Evolutionary conservation across 306 rosid species (phyloP).

Genomic region (Elaeagnus macrophylla): DNA sequence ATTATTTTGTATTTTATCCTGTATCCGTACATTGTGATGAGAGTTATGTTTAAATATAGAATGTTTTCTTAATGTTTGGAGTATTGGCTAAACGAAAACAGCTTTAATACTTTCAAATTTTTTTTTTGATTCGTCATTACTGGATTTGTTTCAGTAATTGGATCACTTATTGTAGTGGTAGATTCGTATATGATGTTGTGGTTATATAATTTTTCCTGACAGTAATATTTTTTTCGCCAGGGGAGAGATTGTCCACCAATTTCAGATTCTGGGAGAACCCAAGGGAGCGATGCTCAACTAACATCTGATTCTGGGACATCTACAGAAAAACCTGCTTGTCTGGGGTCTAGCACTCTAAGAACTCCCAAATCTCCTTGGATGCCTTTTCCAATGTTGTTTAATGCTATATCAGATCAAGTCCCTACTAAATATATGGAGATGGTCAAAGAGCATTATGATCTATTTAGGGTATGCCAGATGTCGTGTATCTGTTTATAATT

Average conservation of each 20-base stretch:
- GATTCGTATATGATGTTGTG: neutral
- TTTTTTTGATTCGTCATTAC: too few species aligned
- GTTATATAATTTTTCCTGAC: neutral
- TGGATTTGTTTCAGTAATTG: too few species aligned
- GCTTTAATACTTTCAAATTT: too few species aligned
- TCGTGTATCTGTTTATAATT: neutral
- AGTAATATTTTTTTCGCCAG: slow-evolving; percentile 11
- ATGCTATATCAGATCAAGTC: slow-evolving; percentile 48
- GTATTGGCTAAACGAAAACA: too few species aligned
- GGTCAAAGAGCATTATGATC: slow-evolving; percentile 36
- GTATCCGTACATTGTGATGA: too few species aligned
- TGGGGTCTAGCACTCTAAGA: slow-evolving; percentile 34
- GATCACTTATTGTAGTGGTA: neutral
- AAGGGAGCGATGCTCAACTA: slow-evolving; percentile 18
- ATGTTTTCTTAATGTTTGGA: too few species aligned
- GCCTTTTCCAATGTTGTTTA: slow-evolving; percentile 67
- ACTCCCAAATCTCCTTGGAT: slow-evolving; percentile 74
- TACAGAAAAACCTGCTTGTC: slow-evolving; percentile 36
- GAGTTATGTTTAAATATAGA: too few species aligned
- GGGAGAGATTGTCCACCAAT: slow-evolving; percentile 10
- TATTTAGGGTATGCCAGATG: slow-evolving; percentile 46
- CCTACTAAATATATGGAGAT: slow-evolving; percentile 34
- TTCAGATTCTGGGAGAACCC: slow-evolving; percentile 14
- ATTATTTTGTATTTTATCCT: too few species aligned
- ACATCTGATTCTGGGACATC: slow-evolving; percentile 24